phyloP scores from a whole-genome alignment of 768 basidiomycete genomes.

The Amanita pseudoporphyria region DNA sequence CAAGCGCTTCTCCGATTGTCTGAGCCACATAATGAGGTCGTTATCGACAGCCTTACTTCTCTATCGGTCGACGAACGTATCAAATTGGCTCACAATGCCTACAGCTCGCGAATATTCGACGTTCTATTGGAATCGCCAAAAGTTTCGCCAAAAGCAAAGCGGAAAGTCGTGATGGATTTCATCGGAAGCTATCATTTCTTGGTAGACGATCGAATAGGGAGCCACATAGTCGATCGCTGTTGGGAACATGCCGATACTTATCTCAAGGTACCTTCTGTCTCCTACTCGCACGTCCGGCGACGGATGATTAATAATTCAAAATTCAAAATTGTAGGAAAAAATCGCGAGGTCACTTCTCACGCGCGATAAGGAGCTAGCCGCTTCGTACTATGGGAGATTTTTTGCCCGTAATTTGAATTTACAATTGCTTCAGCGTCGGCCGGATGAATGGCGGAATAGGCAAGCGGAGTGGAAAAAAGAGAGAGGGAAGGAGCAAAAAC shows the following conservation, averaged over 20 bases:
- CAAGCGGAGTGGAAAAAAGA: constrained; percentile 39
- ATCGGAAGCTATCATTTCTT: constrained; percentile 73
- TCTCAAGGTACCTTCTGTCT: constrained; percentile 53
- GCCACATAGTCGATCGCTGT: constrained; percentile 82
- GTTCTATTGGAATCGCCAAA: constrained; percentile 60
- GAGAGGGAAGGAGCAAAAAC: constrained; percentile 16
- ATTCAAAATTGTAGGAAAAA: constrained; percentile 56
- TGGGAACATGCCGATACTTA: constrained; percentile 91
- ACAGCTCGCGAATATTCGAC: constrained; percentile 76
- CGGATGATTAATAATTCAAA: not conserved
- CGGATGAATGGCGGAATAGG: constrained; percentile 76
- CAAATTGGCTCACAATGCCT: constrained; percentile 37
- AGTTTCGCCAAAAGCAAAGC: constrained; percentile 53
- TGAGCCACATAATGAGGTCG: constrained; percentile 54
- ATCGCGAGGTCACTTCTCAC: constrained; percentile 74
- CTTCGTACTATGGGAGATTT: constrained; percentile 80
- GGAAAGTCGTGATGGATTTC: constrained; percentile 63
- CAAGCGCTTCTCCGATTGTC: constrained; percentile 72
- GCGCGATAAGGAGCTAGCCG: constrained; percentile 62
- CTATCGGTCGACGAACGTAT: constrained; percentile 53
- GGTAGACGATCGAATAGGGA: constrained; percentile 86
- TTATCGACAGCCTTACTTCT: constrained; percentile 57
- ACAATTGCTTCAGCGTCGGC: constrained; percentile 64
- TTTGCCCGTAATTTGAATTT: constrained; percentile 75
- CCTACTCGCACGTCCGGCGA: constrained; percentile 3